Conservation (phyloP, 1,284 basidiomycete species). For the Apiotrichum mycotoxinovorans region DNA sequence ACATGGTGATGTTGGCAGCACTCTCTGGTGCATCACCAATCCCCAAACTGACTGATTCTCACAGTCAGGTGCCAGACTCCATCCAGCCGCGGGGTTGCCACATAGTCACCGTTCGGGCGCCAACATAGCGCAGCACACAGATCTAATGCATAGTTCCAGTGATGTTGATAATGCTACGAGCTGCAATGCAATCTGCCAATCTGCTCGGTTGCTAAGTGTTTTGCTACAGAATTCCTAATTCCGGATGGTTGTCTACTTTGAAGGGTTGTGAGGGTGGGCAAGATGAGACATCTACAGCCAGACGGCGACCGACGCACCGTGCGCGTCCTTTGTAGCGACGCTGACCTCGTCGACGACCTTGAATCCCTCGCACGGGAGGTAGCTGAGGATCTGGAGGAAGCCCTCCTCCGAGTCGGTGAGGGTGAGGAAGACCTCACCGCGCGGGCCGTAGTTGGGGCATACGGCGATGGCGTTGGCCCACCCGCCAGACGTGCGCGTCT, state of each 20-base stretch:
- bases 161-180: too few species aligned
- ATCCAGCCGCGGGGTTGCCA: too few species aligned
- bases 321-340: constrained; percentile 12
- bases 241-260: neutral
- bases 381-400: constrained; percentile 39
- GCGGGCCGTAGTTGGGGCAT: constrained; percentile 27
- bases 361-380: constrained; percentile 25
- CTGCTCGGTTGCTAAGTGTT: neutral
- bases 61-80: too few species aligned
- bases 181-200: too few species aligned
- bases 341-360: constrained; percentile 23
- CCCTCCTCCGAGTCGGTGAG: constrained; percentile 49
- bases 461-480: constrained; percentile 51
- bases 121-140: too few species aligned
- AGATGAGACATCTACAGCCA: too few species aligned
- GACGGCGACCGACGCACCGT: constrained; percentile 2
- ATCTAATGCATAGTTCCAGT: neutral
- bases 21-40: too few species aligned
- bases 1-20: too few species aligned
- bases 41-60: too few species aligned
- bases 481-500: constrained; percentile 49
- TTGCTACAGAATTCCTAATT: neutral
- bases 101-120: too few species aligned
- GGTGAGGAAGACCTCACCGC: constrained; percentile 34
- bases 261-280: too few species aligned